Percentiles rank a stretch among this genome's conserved stretches.
Evolutionary conservation across 352 stramenopile genomes (phyloP).

Genomic region (Peronosclerospora sorghi): DNA sequence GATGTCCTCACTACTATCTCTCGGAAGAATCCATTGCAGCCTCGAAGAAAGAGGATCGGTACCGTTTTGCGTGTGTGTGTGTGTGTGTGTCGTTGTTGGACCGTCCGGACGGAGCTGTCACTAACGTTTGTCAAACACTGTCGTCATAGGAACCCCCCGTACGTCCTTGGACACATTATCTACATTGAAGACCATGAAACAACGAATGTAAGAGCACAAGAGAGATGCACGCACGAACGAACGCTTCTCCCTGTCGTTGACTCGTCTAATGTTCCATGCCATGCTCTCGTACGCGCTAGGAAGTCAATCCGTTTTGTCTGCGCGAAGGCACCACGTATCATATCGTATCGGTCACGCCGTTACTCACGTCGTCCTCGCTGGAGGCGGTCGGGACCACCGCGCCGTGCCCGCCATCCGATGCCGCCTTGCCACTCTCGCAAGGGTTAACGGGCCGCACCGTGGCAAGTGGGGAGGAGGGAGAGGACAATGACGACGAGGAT

Average conservation of each 20-base stretch:
- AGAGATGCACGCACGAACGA: too few relatives aligned
- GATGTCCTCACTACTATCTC: slow-evolving; percentile 70
- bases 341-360: slow-evolving; percentile 52
- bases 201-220: slow-evolving; percentile 30
- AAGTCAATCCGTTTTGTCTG: slow-evolving; percentile 57
- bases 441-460: slow-evolving; percentile 38
- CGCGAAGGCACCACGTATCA: slow-evolving; percentile 65
- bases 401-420: slow-evolving; percentile 28
- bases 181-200: slow-evolving; percentile 76
- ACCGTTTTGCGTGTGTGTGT: too few relatives aligned
- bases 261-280: too few relatives aligned
- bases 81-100: too few relatives aligned
- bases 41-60: slow-evolving; percentile 49
- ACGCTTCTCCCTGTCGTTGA: too few relatives aligned
- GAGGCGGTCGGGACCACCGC: slow-evolving; percentile 17
- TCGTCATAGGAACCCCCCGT: slow-evolving; percentile 44
- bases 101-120: too few relatives aligned
- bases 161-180: slow-evolving; percentile 69
- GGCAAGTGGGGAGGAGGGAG: slow-evolving; percentile 19
- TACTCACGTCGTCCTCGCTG: slow-evolving; percentile 38
- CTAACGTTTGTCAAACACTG: too few relatives aligned
- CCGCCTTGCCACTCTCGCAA: slow-evolving; percentile 54
- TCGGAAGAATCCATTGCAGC: slow-evolving; percentile 69
- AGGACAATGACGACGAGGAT: too few relatives aligned
- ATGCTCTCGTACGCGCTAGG: too few relatives aligned